Evolutionary conservation across 306 rosid genomes (phyloP).

Genomic region (Senna siamea): DNA sequence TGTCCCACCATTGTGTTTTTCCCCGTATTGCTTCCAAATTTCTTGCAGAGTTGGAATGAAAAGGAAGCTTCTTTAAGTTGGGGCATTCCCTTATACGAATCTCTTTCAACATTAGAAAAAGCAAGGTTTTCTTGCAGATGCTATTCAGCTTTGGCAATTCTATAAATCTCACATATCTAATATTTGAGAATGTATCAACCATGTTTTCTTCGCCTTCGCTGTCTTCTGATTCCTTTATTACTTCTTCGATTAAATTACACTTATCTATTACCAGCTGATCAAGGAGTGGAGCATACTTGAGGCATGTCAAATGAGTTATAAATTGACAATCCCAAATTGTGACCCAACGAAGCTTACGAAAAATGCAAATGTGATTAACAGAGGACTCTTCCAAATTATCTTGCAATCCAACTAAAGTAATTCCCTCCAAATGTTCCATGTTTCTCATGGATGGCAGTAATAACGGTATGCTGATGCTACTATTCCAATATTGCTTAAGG

Average conservation of each 20-base stretch:
- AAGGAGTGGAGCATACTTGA: constrained; percentile 20
- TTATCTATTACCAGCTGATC: fast-evolving
- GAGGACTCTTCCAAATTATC: not conserved
- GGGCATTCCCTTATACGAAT: not conserved
- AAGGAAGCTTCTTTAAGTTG: constrained; percentile 28
- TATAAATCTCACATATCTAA: fast-evolving
- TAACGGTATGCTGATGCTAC: not conserved
- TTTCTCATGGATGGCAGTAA: not conserved
- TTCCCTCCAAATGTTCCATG: not conserved
- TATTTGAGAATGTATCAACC: constrained; percentile 3
- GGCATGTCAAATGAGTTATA: constrained; percentile 38
- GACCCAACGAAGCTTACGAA: not conserved
- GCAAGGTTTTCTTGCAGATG: constrained; percentile 1
- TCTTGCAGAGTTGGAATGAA: constrained; percentile 12
- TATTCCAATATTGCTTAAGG: too few relatives aligned
- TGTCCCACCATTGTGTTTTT: not conserved
- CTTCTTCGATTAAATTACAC: not conserved
- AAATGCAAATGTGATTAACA: not conserved
- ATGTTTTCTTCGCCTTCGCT: not conserved
- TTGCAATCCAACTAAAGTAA: not conserved
- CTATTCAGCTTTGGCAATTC: not conserved
- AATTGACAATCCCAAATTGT: fast-evolving
- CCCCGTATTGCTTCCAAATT: not conserved
- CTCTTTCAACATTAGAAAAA: not conserved
- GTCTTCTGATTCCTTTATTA: constrained; percentile 16